phyloP scores from a whole-genome alignment of 495 filamentous ascomycete genomes.

The Durotheca rogersii region DNA sequence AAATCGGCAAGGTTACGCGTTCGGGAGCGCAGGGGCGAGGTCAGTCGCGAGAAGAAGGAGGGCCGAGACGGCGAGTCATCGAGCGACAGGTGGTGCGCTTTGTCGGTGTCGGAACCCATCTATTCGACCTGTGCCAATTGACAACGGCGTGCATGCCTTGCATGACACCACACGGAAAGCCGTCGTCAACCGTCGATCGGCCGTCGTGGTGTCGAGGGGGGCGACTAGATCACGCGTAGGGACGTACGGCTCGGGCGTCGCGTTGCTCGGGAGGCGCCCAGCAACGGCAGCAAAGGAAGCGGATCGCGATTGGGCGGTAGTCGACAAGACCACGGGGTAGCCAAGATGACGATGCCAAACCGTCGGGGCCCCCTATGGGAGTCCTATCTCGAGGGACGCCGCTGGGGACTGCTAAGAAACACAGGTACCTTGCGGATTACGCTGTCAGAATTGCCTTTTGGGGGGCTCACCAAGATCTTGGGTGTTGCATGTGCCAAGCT shows the following conservation, averaged over 20 bases:
- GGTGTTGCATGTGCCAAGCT: constrained; percentile 41
- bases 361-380: constrained; percentile 23
- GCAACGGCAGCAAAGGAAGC: not conserved
- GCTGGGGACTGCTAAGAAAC: constrained; percentile 12
- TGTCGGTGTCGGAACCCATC: constrained; percentile 39
- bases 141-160: constrained; percentile 32
- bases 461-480: constrained; percentile 34
- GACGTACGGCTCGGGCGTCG: not conserved
- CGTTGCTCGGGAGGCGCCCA: constrained; percentile 7
- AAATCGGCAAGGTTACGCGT: constrained; percentile 76
- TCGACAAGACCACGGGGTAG: constrained; percentile 1
- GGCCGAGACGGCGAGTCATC: constrained; percentile 41
- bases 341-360: constrained; percentile 3
- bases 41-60: constrained; percentile 50
- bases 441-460: constrained; percentile 27
- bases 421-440: constrained; percentile 8
- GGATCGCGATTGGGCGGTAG: constrained; percentile 14
- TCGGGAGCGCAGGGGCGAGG: constrained; percentile 62
- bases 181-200: constrained; percentile 21
- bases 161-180: constrained; percentile 35
- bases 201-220: not conserved
- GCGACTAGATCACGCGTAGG: constrained; percentile 10
- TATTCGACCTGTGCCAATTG: constrained; percentile 32
- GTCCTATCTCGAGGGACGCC: constrained; percentile 21
- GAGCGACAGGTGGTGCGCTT: constrained; percentile 30